A percentile compares a stretch with the other conserved stretches of the same genome.
phyloP scores from a whole-genome alignment of 2,329 filamentous ascomycete genomes.

The Didymella pinodella region DNA sequence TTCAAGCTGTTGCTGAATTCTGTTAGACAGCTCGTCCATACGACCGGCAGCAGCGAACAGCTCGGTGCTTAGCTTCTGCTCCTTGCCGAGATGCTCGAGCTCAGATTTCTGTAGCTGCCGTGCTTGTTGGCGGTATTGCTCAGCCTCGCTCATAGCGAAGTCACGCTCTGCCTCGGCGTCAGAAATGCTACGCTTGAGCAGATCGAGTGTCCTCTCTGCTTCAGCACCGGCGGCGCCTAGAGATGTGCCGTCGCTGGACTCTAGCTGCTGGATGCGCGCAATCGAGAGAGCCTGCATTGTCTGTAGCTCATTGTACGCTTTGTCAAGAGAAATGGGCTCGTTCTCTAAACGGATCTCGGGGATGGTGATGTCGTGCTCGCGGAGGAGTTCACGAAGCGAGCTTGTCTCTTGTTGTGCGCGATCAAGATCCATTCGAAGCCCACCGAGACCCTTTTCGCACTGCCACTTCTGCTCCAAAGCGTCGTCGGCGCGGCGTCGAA shows the following conservation, averaged over 20 bases:
- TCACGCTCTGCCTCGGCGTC: conserved; percentile 76
- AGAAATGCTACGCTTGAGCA: conserved; percentile 73
- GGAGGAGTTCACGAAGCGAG: conserved; percentile 78
- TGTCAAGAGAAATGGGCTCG: conserved; percentile 73
- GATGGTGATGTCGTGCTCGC: conserved; percentile 82
- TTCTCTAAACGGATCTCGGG: conserved; percentile 64
- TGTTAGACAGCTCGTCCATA: conserved; percentile 78
- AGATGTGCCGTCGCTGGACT: conserved; percentile 58
- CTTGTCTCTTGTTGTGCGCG: conserved; percentile 91
- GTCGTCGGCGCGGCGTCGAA: conserved; percentile 89
- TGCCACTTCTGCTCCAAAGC: conserved; percentile 96
- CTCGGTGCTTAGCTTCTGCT: conserved; percentile 72
- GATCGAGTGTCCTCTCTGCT: conserved; percentile 68
- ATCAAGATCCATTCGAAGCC: conserved; percentile 95
- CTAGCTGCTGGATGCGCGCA: conserved; percentile 70
- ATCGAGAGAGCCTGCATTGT: conserved; percentile 73
- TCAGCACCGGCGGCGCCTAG: conserved; percentile 53
- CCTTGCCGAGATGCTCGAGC: conserved; percentile 63
- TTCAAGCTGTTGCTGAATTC: conserved; percentile 82
- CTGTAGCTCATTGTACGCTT: conserved; percentile 78
- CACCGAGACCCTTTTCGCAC: conserved; percentile 86
- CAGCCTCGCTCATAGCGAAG: conserved; percentile 71
- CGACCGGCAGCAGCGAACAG: conserved; percentile 76
- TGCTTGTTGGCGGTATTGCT: conserved; percentile 68
- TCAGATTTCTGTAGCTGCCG: conserved; percentile 65